Evolutionary conservation across 768 basidiomycete genomes (phyloP), one percentile per base, ranked within the genome.

Genomic region (Mycena maculata): DNA sequence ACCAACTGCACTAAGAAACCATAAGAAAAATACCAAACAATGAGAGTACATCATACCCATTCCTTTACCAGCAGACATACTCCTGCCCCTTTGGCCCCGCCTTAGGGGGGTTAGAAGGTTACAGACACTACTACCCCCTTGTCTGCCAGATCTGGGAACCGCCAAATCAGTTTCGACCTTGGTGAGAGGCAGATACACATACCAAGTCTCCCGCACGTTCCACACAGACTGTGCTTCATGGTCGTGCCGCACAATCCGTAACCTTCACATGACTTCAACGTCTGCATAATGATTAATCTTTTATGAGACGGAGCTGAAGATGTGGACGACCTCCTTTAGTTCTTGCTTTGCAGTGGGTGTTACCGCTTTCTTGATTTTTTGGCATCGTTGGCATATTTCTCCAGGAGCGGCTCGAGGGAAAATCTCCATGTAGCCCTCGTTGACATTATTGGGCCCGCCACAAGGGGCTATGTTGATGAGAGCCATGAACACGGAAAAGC

Each of bases 241-340:
- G 20, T 49, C 11, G n/a, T 47, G 8, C 20, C 58, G 9, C 41
- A 48, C 2, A 59, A 2, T 10, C 58, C 58, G 38, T 45, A 59
- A 22, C 22, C 58, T 7, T 48, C 30, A 15, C 58, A 59, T 2
- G 58, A 59, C 45, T 59, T 59, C 30, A 59, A 13, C 8, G 33
- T 36, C 33, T 36, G 33, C n/a, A n/a, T 36, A 13, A 36, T 13
- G 8, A 36, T 36, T 36, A 2, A 11, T 23, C 45, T 59, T 13
- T 22, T 7, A 8, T 3, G 31, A 20, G 13, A 28, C 20, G 16
- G 33, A 48, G 23, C 1, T 20, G 22, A 48, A 48, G 10, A 20
- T 2, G 22, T 22, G 33, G 27, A 30, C 2, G 9, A 48, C 58
- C n/a, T 33, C 6, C n/a, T 23, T 16, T 8, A 59, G 23, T 12